Evolutionary conservation across 2,329 filamentous ascomycete species (phyloP).

Genomic region (Davidsoniella neocaledoniae): DNA sequence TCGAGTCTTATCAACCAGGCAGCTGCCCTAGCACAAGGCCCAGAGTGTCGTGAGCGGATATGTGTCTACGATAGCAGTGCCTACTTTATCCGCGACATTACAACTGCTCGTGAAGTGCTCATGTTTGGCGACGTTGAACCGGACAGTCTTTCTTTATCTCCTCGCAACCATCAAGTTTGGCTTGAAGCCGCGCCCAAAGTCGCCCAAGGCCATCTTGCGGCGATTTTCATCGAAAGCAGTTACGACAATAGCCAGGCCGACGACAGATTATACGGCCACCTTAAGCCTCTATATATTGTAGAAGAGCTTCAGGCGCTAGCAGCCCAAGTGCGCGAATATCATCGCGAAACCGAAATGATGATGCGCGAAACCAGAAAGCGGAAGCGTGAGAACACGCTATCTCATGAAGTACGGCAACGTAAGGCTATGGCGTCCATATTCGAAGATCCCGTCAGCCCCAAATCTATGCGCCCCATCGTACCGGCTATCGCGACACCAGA

Average conservation of each 20-base stretch:
- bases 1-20: slow-evolving; percentile 11
- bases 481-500: slow-evolving; percentile 11
- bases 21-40: slow-evolving; percentile 12
- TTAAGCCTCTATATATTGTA: slow-evolving; percentile 69
- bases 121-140: slow-evolving; percentile 95
- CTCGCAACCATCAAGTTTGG: slow-evolving; percentile 74
- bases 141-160: slow-evolving; percentile 65
- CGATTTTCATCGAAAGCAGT: slow-evolving; percentile 90
- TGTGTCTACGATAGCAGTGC: slow-evolving; percentile 80
- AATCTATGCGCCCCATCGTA: slow-evolving; percentile 22
- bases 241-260: slow-evolving; percentile 70
- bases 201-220: slow-evolving; percentile 50
- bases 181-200: slow-evolving; percentile 77
- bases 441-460: slow-evolving; percentile 25
- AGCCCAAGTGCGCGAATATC: slow-evolving; percentile 44
- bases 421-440: slow-evolving; percentile 10
- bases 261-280: slow-evolving; percentile 69
- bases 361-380: slow-evolving; percentile 38
- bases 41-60: slow-evolving; percentile 27
- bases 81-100: slow-evolving; percentile 73
- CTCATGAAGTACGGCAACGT: slow-evolving; percentile 5
- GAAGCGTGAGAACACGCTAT: slow-evolving; percentile 33
- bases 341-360: slow-evolving; percentile 17
- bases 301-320: slow-evolving; percentile 62
- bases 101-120: slow-evolving; percentile 59